Evolutionary conservation across 2,329 filamentous ascomycete species (phyloP).

Genomic region (Mollisiaceae sp.): DNA sequence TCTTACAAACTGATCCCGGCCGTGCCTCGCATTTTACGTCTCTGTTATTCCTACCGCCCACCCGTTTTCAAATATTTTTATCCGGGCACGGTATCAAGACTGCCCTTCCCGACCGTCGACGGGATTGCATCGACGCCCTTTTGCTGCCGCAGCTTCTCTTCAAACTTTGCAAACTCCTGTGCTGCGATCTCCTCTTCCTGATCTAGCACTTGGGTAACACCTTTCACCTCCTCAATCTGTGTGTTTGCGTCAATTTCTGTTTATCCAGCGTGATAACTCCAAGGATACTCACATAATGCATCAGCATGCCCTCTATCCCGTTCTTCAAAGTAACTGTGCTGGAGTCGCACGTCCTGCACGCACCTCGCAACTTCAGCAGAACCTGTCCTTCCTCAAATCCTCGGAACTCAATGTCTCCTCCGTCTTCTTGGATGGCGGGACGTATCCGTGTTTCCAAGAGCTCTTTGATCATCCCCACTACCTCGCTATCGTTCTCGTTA

Average conservation of each 20-base stretch:
- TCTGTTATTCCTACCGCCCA: background rate
- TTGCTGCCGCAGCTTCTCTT: constrained; percentile 76
- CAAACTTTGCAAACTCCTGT: constrained; percentile 91
- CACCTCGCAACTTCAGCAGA: constrained; percentile 84
- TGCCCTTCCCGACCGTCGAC: constrained; percentile 36
- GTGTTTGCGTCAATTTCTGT: constrained; percentile 34
- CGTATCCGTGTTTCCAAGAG: constrained; percentile 92
- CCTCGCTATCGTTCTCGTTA: constrained; percentile 89
- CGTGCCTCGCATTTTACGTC: constrained; percentile 2
- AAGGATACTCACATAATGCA: constrained; percentile 78
- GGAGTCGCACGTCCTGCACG: constrained; percentile 94
- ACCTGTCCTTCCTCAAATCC: constrained; percentile 89
- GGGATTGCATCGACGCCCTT: constrained; percentile 44
- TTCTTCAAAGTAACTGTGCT: constrained; percentile 97
- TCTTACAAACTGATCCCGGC: constrained; percentile 12
- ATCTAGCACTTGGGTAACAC: constrained; percentile 88
- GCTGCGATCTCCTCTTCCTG: constrained; percentile 88
- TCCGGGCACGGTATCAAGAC: constrained; percentile 35
- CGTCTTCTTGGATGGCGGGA: constrained; percentile 95
- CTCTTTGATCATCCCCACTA: constrained; percentile 98
- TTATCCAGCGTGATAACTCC: background rate
- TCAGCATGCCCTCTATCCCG: constrained; percentile 97
- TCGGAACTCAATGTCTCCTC: constrained; percentile 93
- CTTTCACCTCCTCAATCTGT: constrained; percentile 94
- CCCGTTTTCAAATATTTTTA: constrained; percentile 21